Evolutionary conservation across 768 basidiomycete species (phyloP).

Genomic region (Tephrocybe rancida): DNA sequence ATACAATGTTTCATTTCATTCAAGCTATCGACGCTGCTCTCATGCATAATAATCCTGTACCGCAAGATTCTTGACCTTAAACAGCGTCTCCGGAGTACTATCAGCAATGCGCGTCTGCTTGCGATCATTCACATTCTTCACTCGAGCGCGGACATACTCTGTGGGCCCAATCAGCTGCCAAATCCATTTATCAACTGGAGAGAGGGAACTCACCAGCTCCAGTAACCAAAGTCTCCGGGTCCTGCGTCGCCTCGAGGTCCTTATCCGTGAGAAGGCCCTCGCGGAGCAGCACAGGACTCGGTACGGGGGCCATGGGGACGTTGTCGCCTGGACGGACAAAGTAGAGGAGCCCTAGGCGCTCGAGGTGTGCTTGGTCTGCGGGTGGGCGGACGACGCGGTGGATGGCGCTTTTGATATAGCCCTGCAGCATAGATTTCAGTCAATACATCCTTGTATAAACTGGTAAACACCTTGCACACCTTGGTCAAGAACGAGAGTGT

Average conservation of each 20-base stretch:
- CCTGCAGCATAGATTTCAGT: conserved; percentile 14
- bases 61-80: conserved; percentile 13
- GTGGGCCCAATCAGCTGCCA: neutral
- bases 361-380: conserved; percentile 39
- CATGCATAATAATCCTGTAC: conserved; percentile 13
- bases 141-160: conserved; percentile 13
- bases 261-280: conserved; percentile 29
- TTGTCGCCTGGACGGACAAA: conserved; percentile 44
- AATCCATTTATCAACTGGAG: neutral
- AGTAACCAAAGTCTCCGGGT: neutral
- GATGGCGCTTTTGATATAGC: conserved; percentile 49
- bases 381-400: conserved; percentile 54
- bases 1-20: no score
- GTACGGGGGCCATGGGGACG: conserved; percentile 34
- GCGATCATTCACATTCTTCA: conserved; percentile 12
- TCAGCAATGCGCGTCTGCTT: conserved; percentile 7
- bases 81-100: conserved; percentile 2
- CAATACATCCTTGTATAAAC: neutral
- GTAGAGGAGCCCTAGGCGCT: conserved; percentile 48
- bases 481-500: conserved; percentile 39
- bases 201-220: neutral
- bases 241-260: neutral
- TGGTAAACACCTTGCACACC: no score
- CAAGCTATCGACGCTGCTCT: neutral
- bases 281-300: conserved; percentile 44